These are phyloP conservation scores for Boletus sp. DNA, from an alignment of 1,284 basidiomycete genomes.

Conservation along the genomic window DNA sequence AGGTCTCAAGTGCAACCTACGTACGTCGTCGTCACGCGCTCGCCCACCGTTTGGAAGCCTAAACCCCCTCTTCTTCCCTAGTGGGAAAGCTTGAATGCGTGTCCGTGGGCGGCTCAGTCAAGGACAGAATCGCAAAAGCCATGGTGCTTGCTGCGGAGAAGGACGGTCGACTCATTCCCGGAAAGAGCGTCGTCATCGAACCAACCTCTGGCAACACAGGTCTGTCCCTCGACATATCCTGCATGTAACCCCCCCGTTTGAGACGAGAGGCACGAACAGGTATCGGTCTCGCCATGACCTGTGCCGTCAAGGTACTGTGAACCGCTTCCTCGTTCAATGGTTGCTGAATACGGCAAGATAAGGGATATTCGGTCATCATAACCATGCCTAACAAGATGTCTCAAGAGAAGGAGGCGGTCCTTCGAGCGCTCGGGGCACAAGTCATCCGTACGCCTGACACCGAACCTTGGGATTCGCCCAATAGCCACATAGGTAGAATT, in stretches of 20 bases:
- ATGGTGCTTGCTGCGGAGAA: constrained; percentile 93
- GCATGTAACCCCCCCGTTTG: not conserved
- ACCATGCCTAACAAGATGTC: constrained; percentile 98
- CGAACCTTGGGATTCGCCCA: constrained; percentile 80
- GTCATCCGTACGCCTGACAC: constrained; percentile 93
- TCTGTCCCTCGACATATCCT: constrained; percentile 33
- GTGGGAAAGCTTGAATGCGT: constrained; percentile 91
- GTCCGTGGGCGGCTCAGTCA: constrained; percentile 90
- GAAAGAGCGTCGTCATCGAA: constrained; percentile 90
- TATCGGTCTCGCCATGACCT: constrained; percentile 88
- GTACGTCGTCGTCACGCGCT: constrained; percentile 44
- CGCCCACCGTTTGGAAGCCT: not conserved
- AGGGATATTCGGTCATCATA: constrained; percentile 91
- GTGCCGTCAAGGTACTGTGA: constrained; percentile 78
- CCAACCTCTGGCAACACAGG: constrained; percentile 95
- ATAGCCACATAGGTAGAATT: constrained; percentile 84
- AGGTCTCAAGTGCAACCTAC: constrained; percentile 84
- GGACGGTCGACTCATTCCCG: constrained; percentile 82
- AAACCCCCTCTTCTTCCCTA: constrained; percentile 29
- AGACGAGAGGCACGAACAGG: constrained; percentile 43
- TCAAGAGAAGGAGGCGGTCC: constrained; percentile 88
- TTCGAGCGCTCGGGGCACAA: constrained; percentile 89
- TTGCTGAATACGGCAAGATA: constrained; percentile 79
- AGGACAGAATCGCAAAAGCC: constrained; percentile 94
- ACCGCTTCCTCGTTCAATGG: constrained; percentile 19